These are phyloP conservation scores for Leishmania major DNA, from an alignment of 208 protist genomes.

Conservation along the genomic window DNA sequence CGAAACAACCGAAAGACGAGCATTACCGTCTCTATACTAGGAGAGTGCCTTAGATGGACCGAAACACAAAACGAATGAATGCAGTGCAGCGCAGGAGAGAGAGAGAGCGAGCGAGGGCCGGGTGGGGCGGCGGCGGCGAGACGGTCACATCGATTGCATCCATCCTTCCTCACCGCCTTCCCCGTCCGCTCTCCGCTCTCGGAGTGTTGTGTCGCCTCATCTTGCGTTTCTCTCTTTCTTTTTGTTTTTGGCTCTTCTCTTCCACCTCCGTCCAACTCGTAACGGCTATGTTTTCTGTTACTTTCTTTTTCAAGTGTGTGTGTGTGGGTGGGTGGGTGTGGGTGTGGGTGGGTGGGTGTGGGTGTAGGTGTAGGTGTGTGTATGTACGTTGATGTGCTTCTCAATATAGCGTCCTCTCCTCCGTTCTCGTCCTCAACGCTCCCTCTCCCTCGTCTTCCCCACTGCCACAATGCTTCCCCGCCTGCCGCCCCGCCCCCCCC, in stretches of 20 bases:
- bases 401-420: background rate
- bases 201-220: background rate
- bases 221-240: background rate
- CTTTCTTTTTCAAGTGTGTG: background rate
- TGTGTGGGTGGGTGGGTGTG: background rate
- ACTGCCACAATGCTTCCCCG: background rate
- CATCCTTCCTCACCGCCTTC: background rate
- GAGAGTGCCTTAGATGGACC: background rate
- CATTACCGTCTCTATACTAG: conserved; percentile 5
- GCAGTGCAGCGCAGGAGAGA: background rate
- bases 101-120: background rate
- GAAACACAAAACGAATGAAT: background rate
- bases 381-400: conserved; percentile 4
- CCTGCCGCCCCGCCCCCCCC: background rate
- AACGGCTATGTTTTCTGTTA: conserved; percentile 13
- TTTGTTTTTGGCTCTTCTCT: background rate
- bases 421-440: background rate
- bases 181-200: background rate
- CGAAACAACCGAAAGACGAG: background rate
- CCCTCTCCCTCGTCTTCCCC: background rate
- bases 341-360: background rate
- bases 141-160: background rate
- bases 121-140: background rate
- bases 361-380: background rate
- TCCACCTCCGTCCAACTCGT: conserved; percentile 20